Evolutionary conservation across 768 basidiomycete genomes (phyloP), one percentile per base, ranked within the genome.

Genomic region (Pleurotus giganteus): DNA sequence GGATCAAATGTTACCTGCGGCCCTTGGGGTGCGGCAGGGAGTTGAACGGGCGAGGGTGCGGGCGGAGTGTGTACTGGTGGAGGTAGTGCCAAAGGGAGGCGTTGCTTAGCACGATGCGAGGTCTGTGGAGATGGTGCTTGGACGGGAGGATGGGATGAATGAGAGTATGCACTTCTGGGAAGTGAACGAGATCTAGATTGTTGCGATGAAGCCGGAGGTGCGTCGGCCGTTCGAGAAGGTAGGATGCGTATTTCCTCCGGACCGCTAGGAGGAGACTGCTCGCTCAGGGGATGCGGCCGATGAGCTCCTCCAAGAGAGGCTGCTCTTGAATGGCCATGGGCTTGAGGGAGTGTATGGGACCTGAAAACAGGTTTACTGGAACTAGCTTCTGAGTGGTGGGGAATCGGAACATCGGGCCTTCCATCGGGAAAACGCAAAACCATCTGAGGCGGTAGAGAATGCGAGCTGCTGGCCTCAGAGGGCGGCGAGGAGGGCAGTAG

Each of bases 371-470:
- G 39, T 61, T 60, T 61, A 11, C 61, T 60, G 6, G 59, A 47
- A 39, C 61, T 65, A 61, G 63, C 41, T 54, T 57, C 58, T 27
- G 71, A 54, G 43, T 63, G 52, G 47, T 75, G 68, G n/a, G 81
- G 78, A 62, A 89, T 85, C 31, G 85, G 83, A 6, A 85, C 68
- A 68, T 88, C 84, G 2, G 78, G 77, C 34, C 83, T 66, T 2
- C 89, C 87, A 63, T 87, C 83, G 19, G 71, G 74, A 65, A 84
- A 91, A 53, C 80, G 80, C 61, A 90, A 69, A 56, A 89, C 69
- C 85, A 91, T 88, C 61, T 79, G 82, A 3, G 89, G 88, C 1
- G 89, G 89, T 9, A 82, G 61, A 6, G 81, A 82, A 58, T 71
- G 69, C 7, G 76, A 71, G 63, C 80, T 82, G 55, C 71, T 78